These are phyloP conservation scores for Fusarium concolor DNA, from an alignment of 2,329 filamentous ascomycete species.

Conservation along the genomic window DNA sequence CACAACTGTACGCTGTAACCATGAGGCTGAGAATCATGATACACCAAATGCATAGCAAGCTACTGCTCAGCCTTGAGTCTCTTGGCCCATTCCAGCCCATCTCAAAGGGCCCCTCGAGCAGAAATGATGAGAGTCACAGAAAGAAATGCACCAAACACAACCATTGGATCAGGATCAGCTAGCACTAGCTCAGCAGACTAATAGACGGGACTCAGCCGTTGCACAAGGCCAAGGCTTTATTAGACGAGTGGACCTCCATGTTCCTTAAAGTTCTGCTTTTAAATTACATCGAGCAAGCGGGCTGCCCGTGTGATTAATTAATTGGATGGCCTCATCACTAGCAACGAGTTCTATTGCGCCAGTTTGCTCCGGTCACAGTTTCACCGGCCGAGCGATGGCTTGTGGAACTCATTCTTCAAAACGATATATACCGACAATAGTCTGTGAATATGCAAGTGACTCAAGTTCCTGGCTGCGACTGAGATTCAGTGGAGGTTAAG, in stretches of 20 bases:
- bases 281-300: slow-evolving; percentile 43
- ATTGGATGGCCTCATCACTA: slow-evolving; percentile 25
- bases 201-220: slow-evolving; percentile 38
- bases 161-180: slow-evolving; percentile 36
- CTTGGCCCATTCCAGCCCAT: slow-evolving; percentile 17
- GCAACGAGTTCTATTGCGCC: slow-evolving; percentile 4
- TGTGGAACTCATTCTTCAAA: slow-evolving; percentile 10
- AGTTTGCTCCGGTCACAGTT: slow-evolving; percentile 8
- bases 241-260: slow-evolving; percentile 39
- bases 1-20: slow-evolving; percentile 9
- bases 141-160: slow-evolving; percentile 23
- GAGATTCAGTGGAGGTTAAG: slow-evolving; percentile 16
- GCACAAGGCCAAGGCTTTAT: slow-evolving; percentile 34
- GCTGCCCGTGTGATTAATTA: slow-evolving; percentile 38
- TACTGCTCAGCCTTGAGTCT: slow-evolving; percentile 6
- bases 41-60: slow-evolving; percentile 1
- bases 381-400: slow-evolving; percentile 16
- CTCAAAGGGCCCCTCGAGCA: slow-evolving; percentile 3
- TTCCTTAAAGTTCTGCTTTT: slow-evolving; percentile 45
- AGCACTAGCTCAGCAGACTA: slow-evolving; percentile 22
- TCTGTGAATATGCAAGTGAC: slow-evolving; percentile 7
- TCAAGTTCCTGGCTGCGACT: neutral
- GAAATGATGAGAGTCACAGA: slow-evolving; percentile 35
- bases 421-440: neutral
- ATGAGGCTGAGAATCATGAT: slow-evolving; percentile 37